Base-by-base conservation (phyloP, 2,329 filamentous ascomycete species). In the Xylaria polymorpha region DNA sequence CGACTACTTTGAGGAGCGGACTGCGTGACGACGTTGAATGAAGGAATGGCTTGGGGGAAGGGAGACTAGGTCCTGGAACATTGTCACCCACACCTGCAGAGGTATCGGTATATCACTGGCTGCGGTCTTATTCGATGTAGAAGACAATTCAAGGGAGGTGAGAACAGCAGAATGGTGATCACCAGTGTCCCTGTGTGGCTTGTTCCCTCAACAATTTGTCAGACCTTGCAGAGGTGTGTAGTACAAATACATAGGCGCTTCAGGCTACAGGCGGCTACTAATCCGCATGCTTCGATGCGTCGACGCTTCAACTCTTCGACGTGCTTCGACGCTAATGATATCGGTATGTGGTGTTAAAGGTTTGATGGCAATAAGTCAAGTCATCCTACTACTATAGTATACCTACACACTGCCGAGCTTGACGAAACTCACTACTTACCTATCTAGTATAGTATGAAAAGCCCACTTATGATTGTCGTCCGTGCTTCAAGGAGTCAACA, bases 401-500 rank as follows among this genome's bases (percentile, higher is more conserved):
- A 4, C 4, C 2, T 29, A 4, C 25, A 29, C 25, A 29, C 25
- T 29, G 25, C 25, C 25, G 14, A 51, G 12, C 22, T 32, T 55
- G 53, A 39, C 53, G 53, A 56, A 56, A 56, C 53, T 41, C 55
- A 15, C 35, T 18, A 43, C 5, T 6, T n/a, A 37, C n/a, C n/a
- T 56, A 55, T 22, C 51, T 35, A 35, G n/a, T 29, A 29, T 29
- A 29, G 25, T 57, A 22, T 57, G 53, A 25, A 9, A 55, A 41
- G 55, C 25, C 39, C 41, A 41, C 56, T 44, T 44, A 44, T 44
- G 39, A 14, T 25, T 39, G 39, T 25, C 41, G 39, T 59, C 56
- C 56, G 56, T 59, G 56, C 56, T 59, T 59, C 41, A 59, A 35
- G 41, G 56, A 59, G 37, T 43, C 55, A 14, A 25, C 55, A 25